A percentile compares a stretch with the other conserved stretches of the same genome.
Conservation (phyloP, 139 green algal species). For the Haematococcus lacustris region DNA sequence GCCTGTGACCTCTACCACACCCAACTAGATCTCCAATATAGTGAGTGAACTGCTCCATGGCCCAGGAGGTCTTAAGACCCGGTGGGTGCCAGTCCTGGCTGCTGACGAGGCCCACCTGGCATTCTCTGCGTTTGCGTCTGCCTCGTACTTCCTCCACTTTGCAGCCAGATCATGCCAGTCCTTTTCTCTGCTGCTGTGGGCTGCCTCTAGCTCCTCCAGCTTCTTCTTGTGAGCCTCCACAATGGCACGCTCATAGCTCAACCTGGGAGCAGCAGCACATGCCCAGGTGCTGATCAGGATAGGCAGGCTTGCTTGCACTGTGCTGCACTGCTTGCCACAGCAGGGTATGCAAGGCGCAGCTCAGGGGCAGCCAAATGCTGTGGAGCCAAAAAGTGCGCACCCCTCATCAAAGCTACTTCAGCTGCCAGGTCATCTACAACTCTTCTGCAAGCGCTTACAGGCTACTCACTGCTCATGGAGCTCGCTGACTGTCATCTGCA, state of each 20-base stretch:
- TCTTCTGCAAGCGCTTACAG: neutral
- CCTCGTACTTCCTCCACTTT: conserved; percentile 10
- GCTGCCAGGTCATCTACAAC: neutral
- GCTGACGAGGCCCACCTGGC: neutral
- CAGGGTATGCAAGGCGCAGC: neutral
- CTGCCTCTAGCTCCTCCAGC: conserved; percentile 2
- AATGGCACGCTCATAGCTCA: conserved; percentile 4
- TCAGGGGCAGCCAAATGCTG: neutral
- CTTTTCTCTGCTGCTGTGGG: conserved; percentile 4
- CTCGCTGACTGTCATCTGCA: neutral
- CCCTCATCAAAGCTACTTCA: neutral
- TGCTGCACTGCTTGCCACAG: too few relatives aligned
- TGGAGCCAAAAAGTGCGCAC: neutral
- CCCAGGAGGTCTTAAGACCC: neutral
- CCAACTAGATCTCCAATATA: neutral
- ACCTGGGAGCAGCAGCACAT: too few relatives aligned
- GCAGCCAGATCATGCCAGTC: conserved; percentile 11
- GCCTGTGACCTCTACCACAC: neutral
- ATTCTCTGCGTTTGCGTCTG: conserved; percentile 9
- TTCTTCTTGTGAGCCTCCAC: conserved; percentile 2
- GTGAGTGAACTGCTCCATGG: neutral
- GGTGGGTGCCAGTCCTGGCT: neutral
- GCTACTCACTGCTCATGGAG: conserved; percentile 4
- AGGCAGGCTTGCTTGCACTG: too few relatives aligned
- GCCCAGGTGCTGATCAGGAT: too few relatives aligned